Evolutionary conservation across 192 early-diverging fungal species (phyloP), one percentile per base, ranked within the genome.

Genomic region (Coemansia sp.): DNA sequence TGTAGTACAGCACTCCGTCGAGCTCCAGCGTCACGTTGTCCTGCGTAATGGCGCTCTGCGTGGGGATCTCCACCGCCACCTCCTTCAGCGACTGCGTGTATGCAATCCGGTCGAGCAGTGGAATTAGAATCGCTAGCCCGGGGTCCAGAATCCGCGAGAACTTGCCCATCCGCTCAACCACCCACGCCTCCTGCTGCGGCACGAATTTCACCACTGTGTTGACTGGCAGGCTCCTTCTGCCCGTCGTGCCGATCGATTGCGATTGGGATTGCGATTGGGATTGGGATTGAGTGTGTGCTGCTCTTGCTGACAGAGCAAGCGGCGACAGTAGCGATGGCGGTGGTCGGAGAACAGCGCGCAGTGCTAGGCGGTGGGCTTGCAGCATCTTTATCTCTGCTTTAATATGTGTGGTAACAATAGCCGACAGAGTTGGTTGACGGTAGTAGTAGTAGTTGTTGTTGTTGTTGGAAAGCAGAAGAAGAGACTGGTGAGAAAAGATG

Each of bases 31-130:
- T 95, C 0, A 99, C 97, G 74, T 99, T 99, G 72, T 99, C 97
- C 90, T 94, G 93, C 3, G 95, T 96, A 70, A 96, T 96, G 6
- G 94, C 95, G 57, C 87, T 89, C 83, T 89, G 96, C 74, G 88
- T 91, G 6, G 91, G 92, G 45, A 98, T 92, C 69, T 96, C 95
- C 11, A 97, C 88, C 1, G 95, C 95, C 9, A 93, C 91, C 84
- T 98, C 97, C 76, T 98, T 98, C 11, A 98, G 85, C 32, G 88
- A 92, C 77, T 98, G 93, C 45, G 97, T 95, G 79, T 98, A 98
- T 45, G 86, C 81, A 65, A 98, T 92, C 23, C 88, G 85, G 67
- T 98, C 97, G 42, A 98, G 68, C 32, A 97, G 67, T 5, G 97
- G 97, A 32, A 96, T 74, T 19, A 98, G 84, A 39, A 98, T 88